These are phyloP conservation scores for Penicillium brasilianum DNA, from an alignment of 2,329 filamentous ascomycete genomes.

Conservation along the genomic window DNA sequence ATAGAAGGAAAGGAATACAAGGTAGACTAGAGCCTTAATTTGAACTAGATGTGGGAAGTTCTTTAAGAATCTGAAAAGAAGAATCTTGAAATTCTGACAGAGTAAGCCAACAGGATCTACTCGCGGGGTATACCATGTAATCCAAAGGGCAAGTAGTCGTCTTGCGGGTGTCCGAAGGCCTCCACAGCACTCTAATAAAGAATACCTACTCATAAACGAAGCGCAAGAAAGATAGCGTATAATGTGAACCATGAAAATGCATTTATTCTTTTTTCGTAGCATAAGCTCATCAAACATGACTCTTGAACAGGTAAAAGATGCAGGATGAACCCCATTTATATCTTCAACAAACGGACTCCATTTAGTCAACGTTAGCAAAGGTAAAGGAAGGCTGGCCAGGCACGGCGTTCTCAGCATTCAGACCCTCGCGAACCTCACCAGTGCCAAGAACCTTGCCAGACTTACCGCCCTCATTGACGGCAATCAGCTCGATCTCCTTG, in stretches of 20 bases:
- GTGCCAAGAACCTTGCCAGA: constrained; percentile 50
- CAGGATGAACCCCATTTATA: neutral
- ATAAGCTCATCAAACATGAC: constrained; percentile 33
- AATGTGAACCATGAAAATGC: constrained; percentile 20
- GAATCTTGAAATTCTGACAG: no score
- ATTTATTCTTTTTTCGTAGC: constrained; percentile 28
- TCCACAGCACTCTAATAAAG: no score
- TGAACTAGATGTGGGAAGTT: no score
- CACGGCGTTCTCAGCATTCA: constrained; percentile 75
- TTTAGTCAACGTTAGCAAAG: constrained; percentile 76
- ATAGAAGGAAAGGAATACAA: no score
- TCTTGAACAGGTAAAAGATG: constrained; percentile 13
- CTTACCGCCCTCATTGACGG: constrained; percentile 65
- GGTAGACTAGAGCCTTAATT: no score
- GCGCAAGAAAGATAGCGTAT: neutral
- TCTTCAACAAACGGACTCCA: constrained; percentile 21
- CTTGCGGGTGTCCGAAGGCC: no score
- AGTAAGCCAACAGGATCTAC: no score
- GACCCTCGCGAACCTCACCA: constrained; percentile 61
- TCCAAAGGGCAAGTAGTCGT: no score
- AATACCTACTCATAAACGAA: neutral
- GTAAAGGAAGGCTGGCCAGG: constrained; percentile 81
- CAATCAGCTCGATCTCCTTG: constrained; percentile 72
- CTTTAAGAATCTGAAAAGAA: no score
- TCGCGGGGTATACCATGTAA: no score